phyloP scores from a whole-genome alignment of 805 yeast genomes.

The Saccharomycopsis amapae region DNA sequence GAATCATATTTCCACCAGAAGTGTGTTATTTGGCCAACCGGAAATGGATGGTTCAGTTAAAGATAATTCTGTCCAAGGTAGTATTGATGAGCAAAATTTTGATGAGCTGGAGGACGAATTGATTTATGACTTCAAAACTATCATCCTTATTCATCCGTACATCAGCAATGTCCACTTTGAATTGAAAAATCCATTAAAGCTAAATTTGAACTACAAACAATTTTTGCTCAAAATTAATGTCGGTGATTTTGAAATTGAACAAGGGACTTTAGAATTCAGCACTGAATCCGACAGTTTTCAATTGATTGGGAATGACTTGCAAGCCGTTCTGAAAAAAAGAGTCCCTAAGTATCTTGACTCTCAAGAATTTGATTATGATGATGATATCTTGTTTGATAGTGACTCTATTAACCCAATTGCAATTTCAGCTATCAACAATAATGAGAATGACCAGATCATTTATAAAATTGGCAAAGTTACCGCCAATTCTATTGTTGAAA shows the following conservation, averaged over 20 bases:
- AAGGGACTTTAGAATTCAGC: constrained; percentile 24
- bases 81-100: constrained; percentile 1
- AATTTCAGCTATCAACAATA: background rate
- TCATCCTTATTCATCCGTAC: constrained; percentile 19
- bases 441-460: background rate
- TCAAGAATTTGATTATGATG: constrained; percentile 15
- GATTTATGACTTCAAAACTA: constrained; percentile 14
- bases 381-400: constrained; percentile 11
- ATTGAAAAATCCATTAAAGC: constrained; percentile 25
- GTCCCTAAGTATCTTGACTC: background rate
- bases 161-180: constrained; percentile 23
- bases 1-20: constrained; percentile 10
- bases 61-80: background rate
- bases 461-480: constrained; percentile 15
- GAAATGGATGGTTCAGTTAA: background rate
- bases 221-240: constrained; percentile 27
- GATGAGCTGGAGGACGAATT: constrained; percentile 16
- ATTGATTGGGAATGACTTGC: constrained; percentile 13
- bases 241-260: constrained; percentile 30
- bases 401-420: background rate
- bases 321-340: constrained; percentile 14
- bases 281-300: constrained; percentile 10
- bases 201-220: constrained; percentile 29
- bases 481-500: constrained; percentile 21
- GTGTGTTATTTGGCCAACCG: background rate